Percentiles rank a stretch among this genome's conserved stretches.
phyloP scores from a whole-genome alignment of 176 grass and related monocot species.

The Carex pumila region DNA sequence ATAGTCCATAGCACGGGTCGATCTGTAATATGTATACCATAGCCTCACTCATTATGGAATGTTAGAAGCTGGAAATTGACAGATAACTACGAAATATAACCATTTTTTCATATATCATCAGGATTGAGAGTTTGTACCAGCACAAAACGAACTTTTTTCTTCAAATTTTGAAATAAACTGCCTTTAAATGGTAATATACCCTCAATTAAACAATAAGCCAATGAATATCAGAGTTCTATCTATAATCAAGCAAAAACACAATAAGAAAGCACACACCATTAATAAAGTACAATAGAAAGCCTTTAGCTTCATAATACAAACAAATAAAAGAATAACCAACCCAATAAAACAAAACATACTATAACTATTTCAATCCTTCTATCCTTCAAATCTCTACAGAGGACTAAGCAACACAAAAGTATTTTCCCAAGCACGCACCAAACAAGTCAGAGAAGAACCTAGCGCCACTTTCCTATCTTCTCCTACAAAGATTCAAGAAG shows the following conservation, averaged over 20 bases:
- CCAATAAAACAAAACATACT: background rate
- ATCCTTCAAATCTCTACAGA: slow-evolving; percentile 17
- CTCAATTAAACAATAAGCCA: background rate
- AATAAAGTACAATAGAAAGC: background rate
- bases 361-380: background rate
- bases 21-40: too few relatives aligned
- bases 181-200: background rate
- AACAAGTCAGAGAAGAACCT: background rate
- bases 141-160: background rate
- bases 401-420: background rate
- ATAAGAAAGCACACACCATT: background rate
- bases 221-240: background rate
- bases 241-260: slow-evolving; percentile 2
- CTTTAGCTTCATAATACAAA: slow-evolving; percentile 17
- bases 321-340: slow-evolving; percentile 19
- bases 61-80: background rate
- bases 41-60: too few relatives aligned
- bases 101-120: background rate
- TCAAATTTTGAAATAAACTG: background rate
- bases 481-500: slow-evolving; percentile 16
- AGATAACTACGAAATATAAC: too few relatives aligned
- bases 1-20: too few relatives aligned
- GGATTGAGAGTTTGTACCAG: background rate
- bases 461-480: slow-evolving; percentile 3
- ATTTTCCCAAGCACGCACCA: background rate